Base-by-base conservation (phyloP, 345 rosid species). In the Psidium friedrichsthalianum region DNA sequence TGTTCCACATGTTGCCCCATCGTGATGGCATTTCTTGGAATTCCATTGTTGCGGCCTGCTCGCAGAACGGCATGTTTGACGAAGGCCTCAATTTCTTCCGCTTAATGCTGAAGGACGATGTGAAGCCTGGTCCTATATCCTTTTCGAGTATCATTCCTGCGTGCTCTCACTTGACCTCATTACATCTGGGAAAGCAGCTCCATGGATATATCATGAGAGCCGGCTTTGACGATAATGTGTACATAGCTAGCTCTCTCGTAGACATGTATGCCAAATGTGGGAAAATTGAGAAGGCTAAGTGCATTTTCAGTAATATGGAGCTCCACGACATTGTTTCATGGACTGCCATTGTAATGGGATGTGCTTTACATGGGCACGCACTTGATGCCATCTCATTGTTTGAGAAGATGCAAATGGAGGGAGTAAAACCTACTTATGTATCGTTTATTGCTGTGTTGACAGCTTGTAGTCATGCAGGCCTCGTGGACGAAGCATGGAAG, bases 231-330 rank as follows among this genome's bases (percentile, higher is more conserved):
- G 90, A 86, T 84, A 94, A 96, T 85, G 82, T 92, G 83, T 95
- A 91, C 85, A 86, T 96, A 82, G 91, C 92, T 47, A 96, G 98
- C 92, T 92, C 99, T 11, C 94, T 96, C 36, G 93, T 95, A n/a
- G 98, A 95, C 89, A 93, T 96, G 96, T 95, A 96, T 83, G 94
- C 98, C 51, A 96, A 94, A 88, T 95, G 99, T 47, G 99, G 99
- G 58, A 92, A 92, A 86, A 91, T 96, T 64, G 91, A 86, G 85
- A 82, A 90, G 54, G 98, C 95, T 21, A 92, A 90, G 87, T 87
- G 87, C 89, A 87, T 95, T 88, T 96, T 95, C 86, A 92, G 91
- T 47, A 86, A 88, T 64, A 94, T 96, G 93, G 88, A 90, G 83
- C 87, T 55, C n/a, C 95, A 90, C 52, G 98, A 96, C 61, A 89